A percentile compares a stretch with the other conserved stretches of the same genome.
Evolutionary conservation across 371 early-diverging fungal genomes (phyloP).

Genomic region (Actinomortierella ambigua): DNA sequence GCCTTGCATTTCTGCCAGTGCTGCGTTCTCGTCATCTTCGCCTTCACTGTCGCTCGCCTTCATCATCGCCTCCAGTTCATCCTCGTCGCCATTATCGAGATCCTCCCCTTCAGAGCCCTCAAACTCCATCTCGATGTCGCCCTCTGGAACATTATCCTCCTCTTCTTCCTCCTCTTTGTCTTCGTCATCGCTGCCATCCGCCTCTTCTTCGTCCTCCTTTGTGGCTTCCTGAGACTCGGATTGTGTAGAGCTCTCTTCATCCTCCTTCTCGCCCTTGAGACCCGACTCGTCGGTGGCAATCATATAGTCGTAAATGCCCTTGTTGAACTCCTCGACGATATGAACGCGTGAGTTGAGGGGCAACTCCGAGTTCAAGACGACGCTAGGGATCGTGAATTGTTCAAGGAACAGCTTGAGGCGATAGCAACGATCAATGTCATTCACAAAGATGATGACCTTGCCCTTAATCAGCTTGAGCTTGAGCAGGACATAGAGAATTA

Average conservation of each 20-base stretch:
- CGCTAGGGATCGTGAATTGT: slow-evolving; percentile 90
- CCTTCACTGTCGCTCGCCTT: slow-evolving; percentile 32
- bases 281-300: slow-evolving; percentile 94
- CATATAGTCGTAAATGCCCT: slow-evolving; percentile 94
- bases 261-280: slow-evolving; percentile 73
- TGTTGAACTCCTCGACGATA: slow-evolving; percentile 96
- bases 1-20: slow-evolving; percentile 36
- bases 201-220: slow-evolving; percentile 28
- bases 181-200: slow-evolving; percentile 24
- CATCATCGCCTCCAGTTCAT: slow-evolving; percentile 45
- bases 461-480: slow-evolving; percentile 89
- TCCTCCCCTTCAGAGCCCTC: slow-evolving; percentile 41
- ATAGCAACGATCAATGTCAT: slow-evolving; percentile 92
- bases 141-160: slow-evolving; percentile 35
- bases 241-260: slow-evolving; percentile 52
- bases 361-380: slow-evolving; percentile 93
- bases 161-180: slow-evolving; percentile 25
- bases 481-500: slow-evolving; percentile 87
- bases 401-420: slow-evolving; percentile 93
- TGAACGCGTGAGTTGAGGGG: slow-evolving; percentile 88
- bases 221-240: slow-evolving; percentile 25
- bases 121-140: slow-evolving; percentile 47
- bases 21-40: slow-evolving; percentile 26
- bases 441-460: slow-evolving; percentile 93
- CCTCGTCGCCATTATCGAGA: slow-evolving; percentile 24